Evolutionary conservation across 179 eudicot genomes (phyloP), one percentile per base, ranked within the genome.

Genomic region (Silene noctiflora): DNA sequence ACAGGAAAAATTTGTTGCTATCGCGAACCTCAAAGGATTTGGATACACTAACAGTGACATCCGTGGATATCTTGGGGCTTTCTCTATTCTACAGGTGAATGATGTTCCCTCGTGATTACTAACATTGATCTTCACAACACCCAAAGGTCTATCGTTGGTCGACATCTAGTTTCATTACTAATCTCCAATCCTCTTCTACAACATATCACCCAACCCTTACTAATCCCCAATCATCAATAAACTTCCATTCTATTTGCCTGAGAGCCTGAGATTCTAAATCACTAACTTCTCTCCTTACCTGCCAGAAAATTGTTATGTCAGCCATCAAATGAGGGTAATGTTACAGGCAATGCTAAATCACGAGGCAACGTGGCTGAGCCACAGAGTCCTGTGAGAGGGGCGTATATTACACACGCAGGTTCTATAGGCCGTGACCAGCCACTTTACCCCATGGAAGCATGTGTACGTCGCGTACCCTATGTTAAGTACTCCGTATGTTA

Each of bases 61-160:
- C 53, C 87, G 89, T 20, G 93, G 86, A 79, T 85, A 84, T 78
- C 81, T 90, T 68, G 95, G 82, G 22, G 87, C 90, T 19, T 80
- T 90, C 19, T 80, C 88, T 65, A 83, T 90, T 69, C 81, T 90
- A 70, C 97, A 92, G 96, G 97, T 90, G 76, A 75, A n/a, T 65
- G 56, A 22, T 63, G 25, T 10, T 27, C 35, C 25, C 29, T 11
- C 6, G 6, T 51, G 48, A 51, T 60, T 44, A 24, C 73, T 1
- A 4, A 11, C 70, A 22, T 29, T 33, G 13, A 25, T 63, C 31
- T 44, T 44, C 51, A 44, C 51, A 44, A 44, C 51, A 44, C 51
- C 2, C 51, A 42, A 42, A 42, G 51, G 51, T 44, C 51, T 44
- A 44, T 44, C 13, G 0, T 44, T 44, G 51, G 51, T 44, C 51